phyloP scores from a whole-genome alignment of 2,329 filamentous ascomycete species.

The Pezicula neosporulosa region DNA sequence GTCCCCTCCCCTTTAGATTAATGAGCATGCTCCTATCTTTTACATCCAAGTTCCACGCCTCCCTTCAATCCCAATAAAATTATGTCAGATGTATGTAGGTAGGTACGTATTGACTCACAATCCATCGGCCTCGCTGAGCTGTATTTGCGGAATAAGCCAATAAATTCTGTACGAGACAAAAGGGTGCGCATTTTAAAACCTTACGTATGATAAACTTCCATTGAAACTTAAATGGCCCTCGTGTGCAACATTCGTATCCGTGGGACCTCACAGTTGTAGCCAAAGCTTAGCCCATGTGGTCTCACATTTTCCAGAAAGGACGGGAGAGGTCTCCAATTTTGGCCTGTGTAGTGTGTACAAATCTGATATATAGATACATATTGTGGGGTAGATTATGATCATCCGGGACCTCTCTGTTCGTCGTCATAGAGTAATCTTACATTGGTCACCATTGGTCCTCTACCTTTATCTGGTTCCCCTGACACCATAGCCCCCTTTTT shows the following conservation, averaged over 20 bases:
- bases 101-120: too few species aligned
- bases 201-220: neutral
- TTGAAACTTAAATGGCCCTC: neutral
- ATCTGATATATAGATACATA: constrained; percentile 10
- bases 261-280: neutral
- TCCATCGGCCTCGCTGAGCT: too few species aligned
- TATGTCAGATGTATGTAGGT: too few species aligned
- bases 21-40: too few species aligned
- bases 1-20: too few species aligned
- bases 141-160: too few species aligned
- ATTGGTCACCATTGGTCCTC: constrained; percentile 6
- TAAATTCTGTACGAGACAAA: too few species aligned
- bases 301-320: constrained; percentile 8
- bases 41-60: too few species aligned
- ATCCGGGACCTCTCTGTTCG: constrained; percentile 6
- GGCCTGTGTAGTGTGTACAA: neutral
- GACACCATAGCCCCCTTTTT: neutral
- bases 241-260: neutral
- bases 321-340: constrained; percentile 2
- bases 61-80: too few species aligned
- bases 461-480: neutral
- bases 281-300: neutral
- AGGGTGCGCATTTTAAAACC: too few species aligned
- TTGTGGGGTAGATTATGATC: constrained; percentile 11
- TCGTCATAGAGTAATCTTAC: constrained; percentile 12